Percentiles rank a stretch among this genome's conserved stretches.
These are phyloP conservation scores for Rhodomyrtus tomentosa DNA, from an alignment of 345 rosid species.

Conservation along the genomic window DNA sequence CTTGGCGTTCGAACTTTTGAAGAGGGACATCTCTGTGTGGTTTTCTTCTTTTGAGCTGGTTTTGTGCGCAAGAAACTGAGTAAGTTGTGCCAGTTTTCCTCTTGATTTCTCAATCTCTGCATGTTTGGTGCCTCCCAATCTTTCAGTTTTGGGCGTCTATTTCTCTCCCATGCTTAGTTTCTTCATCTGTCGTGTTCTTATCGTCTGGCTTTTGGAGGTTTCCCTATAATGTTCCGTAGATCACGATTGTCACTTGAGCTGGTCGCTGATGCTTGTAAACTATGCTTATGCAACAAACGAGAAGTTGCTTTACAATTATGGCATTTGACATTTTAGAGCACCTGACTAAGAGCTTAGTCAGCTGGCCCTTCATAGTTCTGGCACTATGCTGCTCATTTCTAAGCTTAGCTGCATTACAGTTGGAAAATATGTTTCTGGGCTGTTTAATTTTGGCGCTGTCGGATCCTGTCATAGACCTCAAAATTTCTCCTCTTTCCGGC, in stretches of 20 bases:
- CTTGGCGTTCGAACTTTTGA: neutral
- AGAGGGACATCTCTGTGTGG: neutral
- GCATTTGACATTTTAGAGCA: neutral
- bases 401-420: neutral
- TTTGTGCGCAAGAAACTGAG: neutral
- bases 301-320: neutral
- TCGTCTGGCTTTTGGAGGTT: neutral
- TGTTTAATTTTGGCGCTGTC: neutral
- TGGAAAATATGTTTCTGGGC: neutral
- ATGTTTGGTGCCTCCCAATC: neutral
- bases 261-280: neutral
- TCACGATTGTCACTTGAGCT: neutral
- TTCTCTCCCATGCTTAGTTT: neutral
- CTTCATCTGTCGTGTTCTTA: neutral
- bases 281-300: neutral
- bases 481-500: neutral
- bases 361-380: neutral
- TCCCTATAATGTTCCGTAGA: neutral
- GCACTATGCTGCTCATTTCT: neutral
- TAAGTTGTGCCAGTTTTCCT: neutral
- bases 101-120: neutral
- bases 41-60: neutral
- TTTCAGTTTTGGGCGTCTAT: neutral
- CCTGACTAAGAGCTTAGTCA: neutral
- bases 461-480: neutral